Percentiles rank a stretch among this genome's conserved stretches.
Evolutionary conservation across 2,329 filamentous ascomycete species (phyloP).

Genomic region (Ceratocystis lukuohia): DNA sequence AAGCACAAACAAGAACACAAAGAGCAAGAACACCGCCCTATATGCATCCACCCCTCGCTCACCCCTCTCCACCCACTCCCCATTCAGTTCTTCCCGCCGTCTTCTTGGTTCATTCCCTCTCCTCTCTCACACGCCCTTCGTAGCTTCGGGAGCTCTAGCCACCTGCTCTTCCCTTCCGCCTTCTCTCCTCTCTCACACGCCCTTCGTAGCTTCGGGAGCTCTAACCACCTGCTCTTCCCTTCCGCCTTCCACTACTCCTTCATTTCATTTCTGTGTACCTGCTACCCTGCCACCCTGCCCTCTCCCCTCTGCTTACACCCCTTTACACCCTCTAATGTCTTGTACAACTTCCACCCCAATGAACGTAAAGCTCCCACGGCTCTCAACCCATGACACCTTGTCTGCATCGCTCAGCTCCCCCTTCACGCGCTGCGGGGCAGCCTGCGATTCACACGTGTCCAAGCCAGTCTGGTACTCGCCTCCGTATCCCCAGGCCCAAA

Average conservation of each 20-base stretch:
- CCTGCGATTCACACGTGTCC: slow-evolving; percentile 6
- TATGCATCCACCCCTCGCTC: neutral
- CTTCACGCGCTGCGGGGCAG: slow-evolving; percentile 8
- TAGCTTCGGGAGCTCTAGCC: neutral
- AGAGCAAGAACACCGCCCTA: neutral
- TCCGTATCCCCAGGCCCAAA: slow-evolving; percentile 18
- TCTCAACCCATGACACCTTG: slow-evolving; percentile 15
- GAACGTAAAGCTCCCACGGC: slow-evolving; percentile 15
- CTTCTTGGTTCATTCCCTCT: neutral
- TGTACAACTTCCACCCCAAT: slow-evolving; percentile 11
- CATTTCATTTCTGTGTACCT: neutral
- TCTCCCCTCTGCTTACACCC: neutral
- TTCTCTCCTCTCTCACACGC: neutral
- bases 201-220: neutral
- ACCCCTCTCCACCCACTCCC: neutral
- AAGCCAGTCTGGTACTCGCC: slow-evolving; percentile 17
- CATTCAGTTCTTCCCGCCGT: neutral
- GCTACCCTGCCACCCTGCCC: neutral
- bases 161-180: neutral
- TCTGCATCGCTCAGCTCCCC: neutral
- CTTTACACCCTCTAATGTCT: neutral
- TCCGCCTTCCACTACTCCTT: neutral
- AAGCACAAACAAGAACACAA: neutral
- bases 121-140: neutral
- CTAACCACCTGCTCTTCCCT: neutral